Conservation (phyloP, 1,139 yeast species). For the Pneumocystis canis region DNA sequence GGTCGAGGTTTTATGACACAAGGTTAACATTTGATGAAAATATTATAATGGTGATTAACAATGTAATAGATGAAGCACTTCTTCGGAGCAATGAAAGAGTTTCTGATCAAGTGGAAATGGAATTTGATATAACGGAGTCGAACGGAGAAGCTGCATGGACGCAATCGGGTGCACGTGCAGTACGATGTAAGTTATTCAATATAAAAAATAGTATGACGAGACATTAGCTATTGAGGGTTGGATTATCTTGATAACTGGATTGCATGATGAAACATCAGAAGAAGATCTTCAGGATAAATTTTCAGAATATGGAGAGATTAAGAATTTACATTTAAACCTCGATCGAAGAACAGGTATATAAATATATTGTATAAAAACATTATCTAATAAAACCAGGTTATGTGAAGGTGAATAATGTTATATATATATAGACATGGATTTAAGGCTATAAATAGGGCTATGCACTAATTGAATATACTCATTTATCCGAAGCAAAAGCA, state of each 20-base stretch:
- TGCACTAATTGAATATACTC: slow-evolving; percentile 29
- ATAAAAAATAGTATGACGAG: neutral
- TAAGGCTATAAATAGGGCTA: slow-evolving; percentile 23
- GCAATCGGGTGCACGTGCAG: neutral
- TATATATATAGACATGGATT: neutral
- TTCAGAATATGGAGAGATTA: slow-evolving; percentile 30
- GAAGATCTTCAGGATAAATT: slow-evolving; percentile 32
- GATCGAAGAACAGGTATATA: slow-evolving; percentile 33
- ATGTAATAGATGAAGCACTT: neutral
- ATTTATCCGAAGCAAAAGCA: slow-evolving; percentile 24
- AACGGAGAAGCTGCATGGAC: neutral
- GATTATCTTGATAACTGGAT: slow-evolving; percentile 28
- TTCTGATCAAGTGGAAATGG: neutral
- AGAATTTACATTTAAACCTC: slow-evolving; percentile 29
- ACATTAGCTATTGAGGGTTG: slow-evolving; percentile 31
- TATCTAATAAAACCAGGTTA: neutral
- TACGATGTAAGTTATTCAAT: neutral
- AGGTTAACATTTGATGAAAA: neutral
- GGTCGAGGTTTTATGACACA: slow-evolving; percentile 1
- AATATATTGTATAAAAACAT: slow-evolving; percentile 17
- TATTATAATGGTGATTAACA: neutral
- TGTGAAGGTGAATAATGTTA: neutral
- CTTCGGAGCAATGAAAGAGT: neutral
- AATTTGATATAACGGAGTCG: neutral
- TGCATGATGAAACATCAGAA: slow-evolving; percentile 35